Conservation (phyloP, 768 basidiomycete genomes). For the Suillus sp. region DNA sequence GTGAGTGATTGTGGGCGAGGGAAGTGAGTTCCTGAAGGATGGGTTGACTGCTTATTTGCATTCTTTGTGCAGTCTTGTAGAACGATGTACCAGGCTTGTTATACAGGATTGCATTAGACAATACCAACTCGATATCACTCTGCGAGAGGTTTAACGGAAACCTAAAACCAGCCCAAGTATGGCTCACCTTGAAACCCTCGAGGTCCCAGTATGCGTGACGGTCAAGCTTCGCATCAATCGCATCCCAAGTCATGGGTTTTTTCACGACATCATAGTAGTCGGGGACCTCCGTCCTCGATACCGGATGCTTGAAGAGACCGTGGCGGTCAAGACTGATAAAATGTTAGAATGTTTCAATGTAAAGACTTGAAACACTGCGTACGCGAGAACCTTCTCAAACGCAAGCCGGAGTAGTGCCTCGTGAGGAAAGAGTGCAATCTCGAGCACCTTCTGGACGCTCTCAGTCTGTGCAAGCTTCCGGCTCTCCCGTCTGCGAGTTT, state of each 20-base stretch:
- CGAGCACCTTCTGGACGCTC: constrained; percentile 66
- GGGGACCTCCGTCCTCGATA: constrained; percentile 74
- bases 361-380: constrained; percentile 28
- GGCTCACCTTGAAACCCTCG: constrained; percentile 65
- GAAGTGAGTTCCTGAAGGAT: constrained; percentile 35
- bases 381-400: constrained; percentile 75
- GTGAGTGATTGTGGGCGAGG: constrained; percentile 21
- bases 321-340: constrained; percentile 65
- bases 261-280: constrained; percentile 91
- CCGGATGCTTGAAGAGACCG: constrained; percentile 81
- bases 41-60: constrained; percentile 48
- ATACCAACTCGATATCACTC: constrained; percentile 83
- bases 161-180: constrained; percentile 5
- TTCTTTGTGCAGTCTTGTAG: constrained; percentile 67
- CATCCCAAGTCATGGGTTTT: constrained; percentile 86
- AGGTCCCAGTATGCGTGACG: constrained; percentile 81
- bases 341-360: constrained; percentile 13
- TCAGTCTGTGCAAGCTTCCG: constrained; percentile 74
- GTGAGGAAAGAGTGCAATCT: constrained; percentile 65
- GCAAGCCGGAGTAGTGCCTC: constrained; percentile 58
- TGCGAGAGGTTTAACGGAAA: constrained; percentile 30
- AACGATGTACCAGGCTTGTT: constrained; percentile 75
- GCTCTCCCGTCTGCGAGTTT: constrained; percentile 76
- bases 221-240: constrained; percentile 82
- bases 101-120: constrained; percentile 85